Evolutionary conservation across 257 asterid genomes (phyloP).

Genomic region (Plantago major): DNA sequence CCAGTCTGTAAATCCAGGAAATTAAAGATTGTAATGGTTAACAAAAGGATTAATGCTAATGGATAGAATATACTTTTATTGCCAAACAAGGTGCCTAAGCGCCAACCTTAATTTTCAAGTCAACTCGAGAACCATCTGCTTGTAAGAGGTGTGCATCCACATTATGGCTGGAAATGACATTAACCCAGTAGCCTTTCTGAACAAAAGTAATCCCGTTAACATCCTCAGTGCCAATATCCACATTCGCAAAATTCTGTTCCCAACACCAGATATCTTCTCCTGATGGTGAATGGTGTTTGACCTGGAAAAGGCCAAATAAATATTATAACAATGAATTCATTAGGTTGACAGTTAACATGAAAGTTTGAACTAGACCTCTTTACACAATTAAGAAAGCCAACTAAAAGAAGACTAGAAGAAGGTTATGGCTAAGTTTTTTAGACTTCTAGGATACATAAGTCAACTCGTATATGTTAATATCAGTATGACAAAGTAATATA

Average conservation of each 20-base stretch:
- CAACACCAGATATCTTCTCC: slow-evolving; percentile 95
- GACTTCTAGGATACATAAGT: slow-evolving; percentile 4
- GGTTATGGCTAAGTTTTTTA: slow-evolving; percentile 4
- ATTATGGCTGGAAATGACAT: slow-evolving; percentile 72
- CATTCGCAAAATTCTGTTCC: slow-evolving; percentile 56
- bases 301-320: slow-evolving; percentile 41
- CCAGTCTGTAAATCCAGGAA: slow-evolving; percentile 70
- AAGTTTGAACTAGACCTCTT: slow-evolving; percentile 4
- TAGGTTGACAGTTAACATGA: slow-evolving; percentile 2
- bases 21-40: slow-evolving; percentile 15
- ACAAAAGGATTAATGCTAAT: slow-evolving; percentile 18
- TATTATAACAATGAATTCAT: slow-evolving; percentile 8
- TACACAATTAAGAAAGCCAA: too few relatives aligned
- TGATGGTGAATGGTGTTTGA: slow-evolving; percentile 45
- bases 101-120: slow-evolving; percentile 72
- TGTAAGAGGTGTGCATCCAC: slow-evolving; percentile 69
- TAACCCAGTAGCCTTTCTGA: slow-evolving; percentile 88
- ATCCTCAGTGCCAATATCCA: slow-evolving; percentile 77
- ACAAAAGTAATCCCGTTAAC: slow-evolving; percentile 65
- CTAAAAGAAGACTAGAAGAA: neutral
- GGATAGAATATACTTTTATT: slow-evolving; percentile 4
- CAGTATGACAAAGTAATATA: slow-evolving; percentile 8
- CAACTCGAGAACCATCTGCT: slow-evolving; percentile 49
- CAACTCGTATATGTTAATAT: slow-evolving; percentile 4
- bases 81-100: slow-evolving; percentile 9